These are phyloP conservation scores for Calonectria pseudoreteaudii DNA, from an alignment of 2,329 filamentous ascomycete genomes.

Conservation along the genomic window DNA sequence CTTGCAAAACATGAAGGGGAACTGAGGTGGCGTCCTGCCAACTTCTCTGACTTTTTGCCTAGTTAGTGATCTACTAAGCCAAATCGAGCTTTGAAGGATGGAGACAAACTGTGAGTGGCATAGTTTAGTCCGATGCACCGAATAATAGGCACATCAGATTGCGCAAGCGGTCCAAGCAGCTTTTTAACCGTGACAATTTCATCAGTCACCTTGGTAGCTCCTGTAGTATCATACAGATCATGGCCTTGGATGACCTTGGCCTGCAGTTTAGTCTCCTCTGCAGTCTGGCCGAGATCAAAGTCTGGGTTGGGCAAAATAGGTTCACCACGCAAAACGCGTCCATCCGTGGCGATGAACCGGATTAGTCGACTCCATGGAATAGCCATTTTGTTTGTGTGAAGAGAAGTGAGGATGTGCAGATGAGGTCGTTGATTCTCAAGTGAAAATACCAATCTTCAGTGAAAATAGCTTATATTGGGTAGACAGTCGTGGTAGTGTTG, in stretches of 20 bases:
- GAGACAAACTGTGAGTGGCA: slow-evolving; percentile 30
- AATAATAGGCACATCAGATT: slow-evolving; percentile 46
- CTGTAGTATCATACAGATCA: slow-evolving; percentile 60
- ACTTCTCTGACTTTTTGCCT: slow-evolving; percentile 1
- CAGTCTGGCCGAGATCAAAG: slow-evolving; percentile 59
- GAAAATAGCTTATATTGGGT: background rate
- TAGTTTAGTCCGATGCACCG: slow-evolving; percentile 39
- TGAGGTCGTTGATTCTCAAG: background rate
- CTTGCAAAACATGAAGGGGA: slow-evolving; percentile 37
- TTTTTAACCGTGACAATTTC: slow-evolving; percentile 64
- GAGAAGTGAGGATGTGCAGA: background rate
- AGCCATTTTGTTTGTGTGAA: background rate
- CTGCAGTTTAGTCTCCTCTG: slow-evolving; percentile 59
- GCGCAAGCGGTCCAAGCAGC: slow-evolving; percentile 60
- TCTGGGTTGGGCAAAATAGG: slow-evolving; percentile 58
- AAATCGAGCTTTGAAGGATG: background rate
- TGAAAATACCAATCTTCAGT: background rate
- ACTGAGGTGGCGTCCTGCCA: background rate
- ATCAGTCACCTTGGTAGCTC: slow-evolving; percentile 62
- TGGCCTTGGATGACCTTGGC: slow-evolving; percentile 64
- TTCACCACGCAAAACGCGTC: slow-evolving; percentile 62
- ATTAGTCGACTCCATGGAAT: slow-evolving; percentile 37
- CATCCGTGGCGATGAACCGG: slow-evolving; percentile 65
- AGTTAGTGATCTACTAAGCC: background rate
- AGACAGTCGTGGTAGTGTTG: background rate